These are phyloP conservation scores for Sungouiella blattae DNA, from an alignment of 805 yeast species.

Conservation along the genomic window DNA sequence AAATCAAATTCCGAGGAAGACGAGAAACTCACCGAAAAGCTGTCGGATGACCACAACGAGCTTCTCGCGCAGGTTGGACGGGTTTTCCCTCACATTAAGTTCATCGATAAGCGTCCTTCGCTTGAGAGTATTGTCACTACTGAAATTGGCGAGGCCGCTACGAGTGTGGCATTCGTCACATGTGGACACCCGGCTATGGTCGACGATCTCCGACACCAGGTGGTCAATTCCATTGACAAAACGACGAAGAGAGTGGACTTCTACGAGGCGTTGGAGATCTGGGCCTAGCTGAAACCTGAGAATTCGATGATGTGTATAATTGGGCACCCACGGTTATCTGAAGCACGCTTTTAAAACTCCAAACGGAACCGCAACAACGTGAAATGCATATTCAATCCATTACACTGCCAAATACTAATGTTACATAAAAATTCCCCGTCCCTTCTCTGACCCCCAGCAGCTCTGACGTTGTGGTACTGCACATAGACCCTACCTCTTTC, in stretches of 20 bases:
- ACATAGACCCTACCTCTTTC: no score
- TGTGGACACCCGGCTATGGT: constrained; percentile 13
- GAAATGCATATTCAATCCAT: no score
- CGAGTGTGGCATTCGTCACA: constrained; percentile 7
- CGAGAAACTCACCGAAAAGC: constrained; percentile 9
- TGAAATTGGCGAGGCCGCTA: constrained; percentile 6
- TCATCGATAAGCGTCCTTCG: constrained; percentile 11
- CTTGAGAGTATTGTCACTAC: constrained; percentile 4
- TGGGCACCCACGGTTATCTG: no score
- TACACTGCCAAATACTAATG: no score
- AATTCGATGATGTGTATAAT: no score
- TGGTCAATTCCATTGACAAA: constrained; percentile 7
- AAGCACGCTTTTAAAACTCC: no score
- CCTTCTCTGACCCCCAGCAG: no score
- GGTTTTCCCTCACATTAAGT: constrained; percentile 6
- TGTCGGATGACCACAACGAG: constrained; percentile 9
- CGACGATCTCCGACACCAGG: constrained; percentile 8
- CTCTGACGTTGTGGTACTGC: no score
- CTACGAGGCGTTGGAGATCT: constrained; percentile 11
- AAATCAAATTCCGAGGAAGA: constrained; percentile 6
- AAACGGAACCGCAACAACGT: no score
- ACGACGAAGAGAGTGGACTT: constrained; percentile 11
- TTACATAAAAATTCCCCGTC: no score
- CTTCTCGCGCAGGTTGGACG: constrained; percentile 1
- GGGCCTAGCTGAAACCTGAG: no score